Evolutionary conservation across 2,329 filamentous ascomycete genomes (phyloP), one percentile per base, ranked within the genome.

Genomic region (Cephalotrichum gorgonifer): DNA sequence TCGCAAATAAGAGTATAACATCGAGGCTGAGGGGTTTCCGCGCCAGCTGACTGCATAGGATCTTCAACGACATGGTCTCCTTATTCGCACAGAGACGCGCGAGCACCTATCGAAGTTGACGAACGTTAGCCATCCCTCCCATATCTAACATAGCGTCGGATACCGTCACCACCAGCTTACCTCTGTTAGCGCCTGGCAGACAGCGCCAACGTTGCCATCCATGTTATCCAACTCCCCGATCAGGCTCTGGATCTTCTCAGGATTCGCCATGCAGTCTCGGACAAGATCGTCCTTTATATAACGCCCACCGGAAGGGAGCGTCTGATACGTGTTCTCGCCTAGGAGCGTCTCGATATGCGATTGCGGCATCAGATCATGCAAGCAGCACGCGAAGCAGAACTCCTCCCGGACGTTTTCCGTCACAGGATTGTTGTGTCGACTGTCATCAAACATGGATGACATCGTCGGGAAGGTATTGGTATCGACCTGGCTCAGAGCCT

Each of bases 161-260:
- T 33, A n/a, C 26, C 9, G 25, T n/a, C n/a, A 6, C 9, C 6
- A 39, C 17, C 25, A 60, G 14, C 72, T 56, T 62, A 84, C 83
- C 69, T 88, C 85, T 35, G 82, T 78, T 42, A 90, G 71, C 3
- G 89, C 90, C 52, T 84, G 81, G 46, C 85, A 86, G 17, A 94
- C 87, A 2, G 88, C 88, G 2, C 87, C 88, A 2, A 88, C 88
- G 62, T 96, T 96, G 1, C 91, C 91, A 58, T 95, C 88, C 76
- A 93, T 89, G 46, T 84, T 85, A 50, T 95, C 88, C 23, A 98
- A 72, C 57, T 95, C 88, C 35, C 82, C 78, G 38, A 96, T 79
- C 28, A 95, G 72, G 41, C 82, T 78, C 55, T 89, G 85, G 1
- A 86, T 80, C 54, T 83, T 80, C 53, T 88, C 85, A 1, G 83